Base-by-base conservation (phyloP, 257 asterid species). In the Haberlea rhodopensis region DNA sequence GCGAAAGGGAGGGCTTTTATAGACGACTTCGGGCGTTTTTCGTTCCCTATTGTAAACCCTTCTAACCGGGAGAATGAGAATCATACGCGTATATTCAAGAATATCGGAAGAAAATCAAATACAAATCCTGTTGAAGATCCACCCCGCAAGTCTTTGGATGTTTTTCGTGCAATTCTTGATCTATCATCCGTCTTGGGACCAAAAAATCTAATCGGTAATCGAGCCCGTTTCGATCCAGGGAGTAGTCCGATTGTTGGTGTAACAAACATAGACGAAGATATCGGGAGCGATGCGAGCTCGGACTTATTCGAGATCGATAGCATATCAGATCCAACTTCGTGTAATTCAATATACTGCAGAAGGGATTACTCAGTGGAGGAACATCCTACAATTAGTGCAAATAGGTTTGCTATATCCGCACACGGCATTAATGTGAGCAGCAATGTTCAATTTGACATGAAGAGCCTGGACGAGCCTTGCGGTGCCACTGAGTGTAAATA, bases 291-390 rank as follows among this genome's bases (percentile, higher is more conserved):
- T 8, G 96, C 97, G 6, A 90, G 97, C 61, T 90, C 97, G 0
- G 97, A 90, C 63, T 66, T 90, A 3, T 90, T 90, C 65, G 97
- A 90, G 60, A 84, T 90, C 62, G 97, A 90, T 20, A 90, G 97
- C 37, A 84, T 90, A 29, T 82, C 97, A 0, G 86, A 94, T 0
- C 91, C 46, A 37, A 37, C 89, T 7, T 76, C 86, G 0, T 67
- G 80, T 20, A 79, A 81, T 32, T 84, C 82, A 0, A 75, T 74
- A 75, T 85, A 80, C 66, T 80, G 86, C 7, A 60, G 88, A 23
- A 74, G 87, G 26, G 95, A 86, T 49, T 37, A 10, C 3, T 84
- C 92, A 18, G 54, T 87, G 0, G 97, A 88, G 45, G 95, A 86
- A 2, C 80, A 78, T 9, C 70, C 81, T 1, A 63, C 78, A 0